Evolutionary conservation across 73 alveolate genomes (phyloP), one percentile per base, ranked within the genome.

Genomic region (Blepharisma stoltei): DNA sequence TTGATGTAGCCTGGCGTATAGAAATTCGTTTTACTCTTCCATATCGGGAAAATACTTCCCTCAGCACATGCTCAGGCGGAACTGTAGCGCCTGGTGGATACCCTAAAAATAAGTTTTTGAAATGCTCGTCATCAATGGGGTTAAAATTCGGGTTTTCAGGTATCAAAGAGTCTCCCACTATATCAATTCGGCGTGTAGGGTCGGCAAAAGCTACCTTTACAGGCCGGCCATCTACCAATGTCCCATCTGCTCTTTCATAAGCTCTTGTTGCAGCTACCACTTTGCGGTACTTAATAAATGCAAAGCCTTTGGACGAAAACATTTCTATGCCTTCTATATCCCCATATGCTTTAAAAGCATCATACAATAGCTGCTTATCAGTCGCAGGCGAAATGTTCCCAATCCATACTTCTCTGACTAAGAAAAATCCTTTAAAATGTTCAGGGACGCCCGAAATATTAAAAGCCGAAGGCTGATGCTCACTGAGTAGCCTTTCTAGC

Each of bases 191-290:
- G 21, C 76, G 76, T 8, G 76, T 60, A 11, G 76, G 76, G 4
- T 60, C 76, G 0, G 76, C 76, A 60, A 60, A 60, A 11, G 76
- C 76, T 8, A 60, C 76, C 4, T 60, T 60, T 20, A 60, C 76
- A 11, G 76, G 76, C 14, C 76, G 41, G 3, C 76, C 76, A 23
- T 60, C 76, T 18, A 60, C 76, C 4, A 60, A 18, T 8, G 21
- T 60, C 11, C 76, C 76, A 11, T 60, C 41, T 18, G 54, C 76
- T 18, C 14, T 8, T 60, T 60, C 76, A 23, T 60, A 60, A 18
- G 76, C 76, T 18, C 76, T n/a, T 11, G 54, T 23, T 1, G 76
- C 76, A 23, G 54, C 32, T 23, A 23, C 14, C 2, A 60, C 76
- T 60, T 20, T 60, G 11, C 76, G 41, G 48, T 60, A 60, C 21